These are phyloP conservation scores for Leccinum pallidistipes DNA, from an alignment of 1,284 basidiomycete species.

Conservation along the genomic window DNA sequence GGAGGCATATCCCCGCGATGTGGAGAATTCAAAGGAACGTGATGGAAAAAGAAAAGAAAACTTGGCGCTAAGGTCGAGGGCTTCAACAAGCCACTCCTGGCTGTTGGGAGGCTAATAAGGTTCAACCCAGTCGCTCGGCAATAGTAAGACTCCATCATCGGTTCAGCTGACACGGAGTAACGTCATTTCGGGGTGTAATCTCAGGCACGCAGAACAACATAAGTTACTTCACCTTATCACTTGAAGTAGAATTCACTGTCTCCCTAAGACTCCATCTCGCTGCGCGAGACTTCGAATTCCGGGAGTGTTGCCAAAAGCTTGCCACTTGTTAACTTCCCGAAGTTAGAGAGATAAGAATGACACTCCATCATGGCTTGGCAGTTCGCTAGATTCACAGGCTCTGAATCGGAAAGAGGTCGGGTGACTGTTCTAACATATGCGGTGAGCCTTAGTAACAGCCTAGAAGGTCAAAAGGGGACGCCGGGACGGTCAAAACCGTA, in stretches of 20 bases:
- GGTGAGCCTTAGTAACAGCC: no score
- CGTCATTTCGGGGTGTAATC: neutral
- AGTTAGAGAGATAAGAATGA: neutral
- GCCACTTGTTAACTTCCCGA: neutral
- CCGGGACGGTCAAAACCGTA: no score
- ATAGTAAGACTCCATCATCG: neutral
- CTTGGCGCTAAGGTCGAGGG: neutral
- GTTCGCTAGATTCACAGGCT: neutral
- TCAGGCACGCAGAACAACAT: neutral
- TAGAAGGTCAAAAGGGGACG: neutral
- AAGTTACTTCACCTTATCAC: neutral
- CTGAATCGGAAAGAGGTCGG: neutral
- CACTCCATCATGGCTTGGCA: neutral
- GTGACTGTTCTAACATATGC: neutral
- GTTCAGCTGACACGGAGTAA: neutral
- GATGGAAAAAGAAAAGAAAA: neutral
- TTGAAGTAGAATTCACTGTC: neutral
- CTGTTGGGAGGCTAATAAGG: neutral
- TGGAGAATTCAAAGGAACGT: neutral
- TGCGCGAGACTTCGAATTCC: neutral
- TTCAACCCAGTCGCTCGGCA: neutral
- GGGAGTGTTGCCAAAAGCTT: neutral
- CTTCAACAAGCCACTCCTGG: neutral
- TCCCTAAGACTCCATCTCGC: neutral
- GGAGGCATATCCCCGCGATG: slow-evolving; percentile 11